Conservation (phyloP, 1,284 basidiomycete genomes). For the Boletus semigastroideus region DNA sequence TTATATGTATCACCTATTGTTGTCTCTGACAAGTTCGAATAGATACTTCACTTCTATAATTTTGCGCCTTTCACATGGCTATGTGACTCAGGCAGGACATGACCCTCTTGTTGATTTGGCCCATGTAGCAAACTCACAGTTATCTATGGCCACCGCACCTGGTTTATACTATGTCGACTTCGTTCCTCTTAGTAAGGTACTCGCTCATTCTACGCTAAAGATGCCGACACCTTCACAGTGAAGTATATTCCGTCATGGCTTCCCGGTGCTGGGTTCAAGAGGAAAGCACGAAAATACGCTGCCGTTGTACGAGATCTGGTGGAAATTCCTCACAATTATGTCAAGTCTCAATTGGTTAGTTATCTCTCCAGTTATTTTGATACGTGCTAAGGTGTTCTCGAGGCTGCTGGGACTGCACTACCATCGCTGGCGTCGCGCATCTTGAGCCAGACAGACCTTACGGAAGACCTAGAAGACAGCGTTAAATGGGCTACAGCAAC, state of each 20-base stretch:
- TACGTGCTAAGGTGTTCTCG: background rate
- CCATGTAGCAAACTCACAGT: slow-evolving; percentile 12
- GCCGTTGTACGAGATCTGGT: slow-evolving; percentile 45
- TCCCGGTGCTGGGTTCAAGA: slow-evolving; percentile 59
- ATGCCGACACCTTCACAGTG: slow-evolving; percentile 35
- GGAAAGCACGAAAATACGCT: slow-evolving; percentile 45
- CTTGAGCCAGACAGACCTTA: slow-evolving; percentile 44
- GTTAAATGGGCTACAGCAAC: slow-evolving; percentile 59
- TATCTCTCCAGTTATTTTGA: background rate
- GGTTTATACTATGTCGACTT: slow-evolving; percentile 14
- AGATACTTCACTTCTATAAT: slow-evolving; percentile 12
- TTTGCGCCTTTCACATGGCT: slow-evolving; percentile 18
- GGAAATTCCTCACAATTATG: slow-evolving; percentile 49
- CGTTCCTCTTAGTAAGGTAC: slow-evolving; percentile 8
- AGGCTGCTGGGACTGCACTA: slow-evolving; percentile 45
- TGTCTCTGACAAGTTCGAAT: background rate
- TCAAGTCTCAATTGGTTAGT: slow-evolving; percentile 49
- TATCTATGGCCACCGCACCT: slow-evolving; percentile 6
- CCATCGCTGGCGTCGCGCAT: slow-evolving; percentile 47
- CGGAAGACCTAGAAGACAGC: slow-evolving; percentile 44
- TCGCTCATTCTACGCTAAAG: background rate
- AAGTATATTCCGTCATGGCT: slow-evolving; percentile 58
- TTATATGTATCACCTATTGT: background rate
- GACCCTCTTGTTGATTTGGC: slow-evolving; percentile 16
- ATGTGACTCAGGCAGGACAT: slow-evolving; percentile 12